These are phyloP conservation scores for Apiotrichum laibachii DNA, from an alignment of 1,284 basidiomycete species.

Conservation along the genomic window DNA sequence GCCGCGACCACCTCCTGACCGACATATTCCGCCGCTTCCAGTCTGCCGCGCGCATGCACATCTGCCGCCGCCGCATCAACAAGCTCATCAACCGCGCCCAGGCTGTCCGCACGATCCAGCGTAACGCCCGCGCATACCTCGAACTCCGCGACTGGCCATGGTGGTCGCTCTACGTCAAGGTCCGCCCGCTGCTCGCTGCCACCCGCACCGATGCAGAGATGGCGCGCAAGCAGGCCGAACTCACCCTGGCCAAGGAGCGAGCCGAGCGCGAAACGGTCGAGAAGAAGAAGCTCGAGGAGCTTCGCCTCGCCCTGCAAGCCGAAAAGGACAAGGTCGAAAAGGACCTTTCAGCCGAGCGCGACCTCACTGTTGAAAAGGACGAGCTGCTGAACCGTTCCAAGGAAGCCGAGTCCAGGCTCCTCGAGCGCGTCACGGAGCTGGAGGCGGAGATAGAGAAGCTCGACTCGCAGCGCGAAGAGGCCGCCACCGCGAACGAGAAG, in stretches of 20 bases:
- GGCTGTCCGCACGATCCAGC: constrained; percentile 87
- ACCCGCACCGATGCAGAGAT: constrained; percentile 92
- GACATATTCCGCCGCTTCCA: constrained; percentile 89
- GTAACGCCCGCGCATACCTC: constrained; percentile 87
- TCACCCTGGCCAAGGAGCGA: constrained; percentile 74
- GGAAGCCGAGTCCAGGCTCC: constrained; percentile 74
- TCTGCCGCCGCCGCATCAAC: constrained; percentile 84
- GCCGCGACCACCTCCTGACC: constrained; percentile 78
- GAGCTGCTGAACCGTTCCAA: constrained; percentile 79
- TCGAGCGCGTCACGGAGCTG: constrained; percentile 76
- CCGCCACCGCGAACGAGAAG: constrained; percentile 42
- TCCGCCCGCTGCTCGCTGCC: constrained; percentile 87
- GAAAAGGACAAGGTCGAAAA: constrained; percentile 80
- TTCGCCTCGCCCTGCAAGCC: constrained; percentile 73
- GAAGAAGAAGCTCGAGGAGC: constrained; percentile 68
- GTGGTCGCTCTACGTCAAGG: constrained; percentile 98
- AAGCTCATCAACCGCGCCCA: constrained; percentile 91
- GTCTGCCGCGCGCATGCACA: constrained; percentile 79
- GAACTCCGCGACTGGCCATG: constrained; percentile 93
- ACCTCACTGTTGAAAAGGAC: constrained; percentile 79
- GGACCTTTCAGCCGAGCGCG: constrained; percentile 76
- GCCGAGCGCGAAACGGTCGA: constrained; percentile 81
- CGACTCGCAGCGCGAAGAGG: constrained; percentile 80
- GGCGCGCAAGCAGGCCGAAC: constrained; percentile 80
- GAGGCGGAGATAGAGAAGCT: constrained; percentile 80